Base-by-base conservation (phyloP, 805 yeast genomes). In the Ogataea trehaloabstinens region DNA sequence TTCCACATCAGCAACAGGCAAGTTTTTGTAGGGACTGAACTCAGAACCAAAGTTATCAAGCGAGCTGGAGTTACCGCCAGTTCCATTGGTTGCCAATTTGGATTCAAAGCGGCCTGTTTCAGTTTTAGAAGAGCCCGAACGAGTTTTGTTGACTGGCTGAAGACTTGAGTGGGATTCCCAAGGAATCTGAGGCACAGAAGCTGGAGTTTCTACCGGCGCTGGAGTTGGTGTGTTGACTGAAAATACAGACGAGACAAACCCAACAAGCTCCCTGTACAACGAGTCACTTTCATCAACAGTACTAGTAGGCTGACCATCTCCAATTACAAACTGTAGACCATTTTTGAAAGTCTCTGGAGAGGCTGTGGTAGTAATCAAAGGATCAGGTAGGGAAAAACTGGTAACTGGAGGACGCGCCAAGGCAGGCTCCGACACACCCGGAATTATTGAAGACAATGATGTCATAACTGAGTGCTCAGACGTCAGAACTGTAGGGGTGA, bases 1-100 rank as follows among this genome's bases (percentile, higher is more conserved):
- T 4, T 52, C 58, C 21, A 40, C 32, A 22, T 45, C 43, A 4
- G 53, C 35, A 11, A 41, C 36, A 5, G 60, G 60, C 31, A 56
- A 44, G 34, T 51, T 38, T 16, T 41, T 44, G 42, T 52, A 53
- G 6, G 52, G 51, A 35, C 45, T 48, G 34, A 49, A 51, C 3
- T 45, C 49, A 19, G 28, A 37, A 11, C 37, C 20, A 20, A 35
- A 28, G 5, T 28, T 40, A 21, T 35, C 28, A 2, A 24, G 11
- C 4, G 34, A 38, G 20, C 29, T 8, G 8, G 30, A 27, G 30
- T 27, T 27, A 12, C 25, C 25, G 25, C 25, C 25, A 10, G 33
- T 18, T 17, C 8, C 10, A 11, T 17, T 18, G 13, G 11, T 19
- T 6, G 33, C 22, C 8, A 7, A 11, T 11, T 11, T 22, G 13